Evolutionary conservation across 2,329 filamentous ascomycete genomes (phyloP), one percentile per base, ranked within the genome.

Genomic region (Coniochaeta sp.): DNA sequence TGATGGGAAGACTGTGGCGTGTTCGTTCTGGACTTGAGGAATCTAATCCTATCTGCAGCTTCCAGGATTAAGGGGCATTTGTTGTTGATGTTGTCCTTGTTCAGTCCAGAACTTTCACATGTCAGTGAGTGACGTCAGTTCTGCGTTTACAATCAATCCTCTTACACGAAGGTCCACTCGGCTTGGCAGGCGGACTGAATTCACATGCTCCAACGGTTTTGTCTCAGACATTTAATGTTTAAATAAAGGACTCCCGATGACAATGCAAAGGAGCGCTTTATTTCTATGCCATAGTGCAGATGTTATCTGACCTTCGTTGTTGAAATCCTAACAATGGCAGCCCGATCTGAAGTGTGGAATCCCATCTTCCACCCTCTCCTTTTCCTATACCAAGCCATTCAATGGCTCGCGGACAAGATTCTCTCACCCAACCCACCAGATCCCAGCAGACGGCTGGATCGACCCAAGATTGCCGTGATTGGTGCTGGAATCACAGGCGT

Each of bases 401-500:
- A 92, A 78, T 86, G 80, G 75, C 63, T 89, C 8, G 75, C 88
- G 1, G 79, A 81, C 66, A 81, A 80, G 65, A 66, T 91, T 34
- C 82, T 96, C 58, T 87, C 90, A 0, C 90, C 91, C 0, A 79
- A 75, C 5, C 86, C 90, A 4, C 90, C 90, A 0, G 78, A 81
- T 2, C 82, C 86, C 0, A 76, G 80, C 62, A 73, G 77, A 0
- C 75, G 78, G 7, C 75, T 89, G n/a, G 75, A 76, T 14, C 77
- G 87, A 30, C 88, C 90, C 16, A 86, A 81, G 61, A 79, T 91
- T 60, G 88, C 88, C 2, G 77, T 90, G 34, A 86, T 91, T 64
- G 88, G 88, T 2, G 85, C 87, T 30, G 88, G 88, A 1, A 79
- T 96, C 59, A 95, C 83, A 0, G 83, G 91, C 4, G 86, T 95